Conservation (phyloP, 306 rosid species). For the Acacia confusa region DNA sequence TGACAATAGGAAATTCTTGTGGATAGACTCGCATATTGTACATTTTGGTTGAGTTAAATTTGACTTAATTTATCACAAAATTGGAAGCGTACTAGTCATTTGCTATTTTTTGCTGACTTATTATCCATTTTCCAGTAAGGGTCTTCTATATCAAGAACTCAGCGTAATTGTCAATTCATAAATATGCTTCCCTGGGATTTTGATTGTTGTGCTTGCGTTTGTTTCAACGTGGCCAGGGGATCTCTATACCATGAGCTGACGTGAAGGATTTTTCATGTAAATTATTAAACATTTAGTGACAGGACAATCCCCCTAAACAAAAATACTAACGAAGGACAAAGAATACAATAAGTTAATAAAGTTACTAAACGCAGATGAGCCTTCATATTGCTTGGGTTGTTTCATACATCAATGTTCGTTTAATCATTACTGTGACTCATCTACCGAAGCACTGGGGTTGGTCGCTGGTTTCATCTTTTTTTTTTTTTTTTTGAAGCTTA, state of each 20-base stretch:
- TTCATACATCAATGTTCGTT: neutral
- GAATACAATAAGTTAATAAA: neutral
- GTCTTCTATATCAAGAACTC: neutral
- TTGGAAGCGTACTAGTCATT: slow-evolving; percentile 14
- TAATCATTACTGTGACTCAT: neutral
- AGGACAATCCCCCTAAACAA: neutral
- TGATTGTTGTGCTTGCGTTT: slow-evolving; percentile 9
- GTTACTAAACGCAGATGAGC: neutral
- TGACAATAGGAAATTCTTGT: neutral
- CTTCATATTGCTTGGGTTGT: neutral
- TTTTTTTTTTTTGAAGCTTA: neutral
- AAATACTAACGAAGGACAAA: neutral
- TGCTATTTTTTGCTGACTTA: neutral
- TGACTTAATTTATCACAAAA: neutral
- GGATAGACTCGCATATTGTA: neutral
- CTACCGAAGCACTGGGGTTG: neutral
- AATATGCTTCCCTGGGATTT: neutral
- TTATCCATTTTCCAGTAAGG: slow-evolving; percentile 2
- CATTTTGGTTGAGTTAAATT: slow-evolving; percentile 9
- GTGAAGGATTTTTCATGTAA: neutral
- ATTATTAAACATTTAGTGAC: neutral
- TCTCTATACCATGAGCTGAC: neutral
- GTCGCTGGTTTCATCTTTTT: neutral
- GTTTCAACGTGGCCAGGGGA: slow-evolving; percentile 10
- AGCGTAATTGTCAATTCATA: neutral